Percentiles rank a stretch among this genome's conserved stretches.
Conservation (phyloP, 2,329 filamentous ascomycete genomes). For the Cladosporium austrohemisphaericum region DNA sequence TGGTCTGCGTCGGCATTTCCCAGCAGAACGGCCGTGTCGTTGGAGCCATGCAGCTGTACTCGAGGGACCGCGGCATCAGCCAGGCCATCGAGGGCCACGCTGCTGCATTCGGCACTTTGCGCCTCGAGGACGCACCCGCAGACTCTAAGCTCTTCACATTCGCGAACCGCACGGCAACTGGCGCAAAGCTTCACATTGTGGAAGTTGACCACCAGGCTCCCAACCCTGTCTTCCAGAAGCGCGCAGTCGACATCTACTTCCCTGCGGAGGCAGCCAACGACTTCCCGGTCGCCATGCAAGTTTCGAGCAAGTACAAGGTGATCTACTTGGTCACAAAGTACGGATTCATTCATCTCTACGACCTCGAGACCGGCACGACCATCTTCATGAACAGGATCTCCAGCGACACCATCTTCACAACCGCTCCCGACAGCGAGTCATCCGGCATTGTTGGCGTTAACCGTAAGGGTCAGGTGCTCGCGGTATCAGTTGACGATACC, state of each 20-base stretch:
- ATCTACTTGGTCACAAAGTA: conserved; percentile 98
- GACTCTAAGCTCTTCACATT: conserved; percentile 97
- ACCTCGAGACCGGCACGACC: conserved; percentile 89
- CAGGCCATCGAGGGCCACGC: conserved; percentile 98
- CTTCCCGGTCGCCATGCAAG: conserved; percentile 96
- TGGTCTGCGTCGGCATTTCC: conserved; percentile 94
- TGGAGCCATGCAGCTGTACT: conserved; percentile 95
- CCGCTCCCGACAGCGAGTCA: conserved; percentile 75
- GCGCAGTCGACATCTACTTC: conserved; percentile 97
- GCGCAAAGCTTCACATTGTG: conserved; percentile 94
- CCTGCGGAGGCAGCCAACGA: conserved; percentile 92
- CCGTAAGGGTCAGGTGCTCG: conserved; percentile 93
- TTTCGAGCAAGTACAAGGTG: conserved; percentile 93
- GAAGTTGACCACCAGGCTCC: conserved; percentile 91
- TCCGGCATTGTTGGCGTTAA: conserved; percentile 92
- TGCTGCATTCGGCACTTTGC: conserved; percentile 84
- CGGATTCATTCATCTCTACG: conserved; percentile 97
- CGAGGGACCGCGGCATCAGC: conserved; percentile 91
- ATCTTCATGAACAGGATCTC: conserved; percentile 99
- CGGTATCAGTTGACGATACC: conserved; percentile 87
- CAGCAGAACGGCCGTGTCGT: conserved; percentile 90
- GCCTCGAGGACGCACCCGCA: conserved; percentile 80
- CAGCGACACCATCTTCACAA: conserved; percentile 98
- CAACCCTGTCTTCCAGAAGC: conserved; percentile 89
- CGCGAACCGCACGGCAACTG: conserved; percentile 81